phyloP scores from a whole-genome alignment of 192 early-diverging fungal species.

The Funneliformis geosporum region DNA sequence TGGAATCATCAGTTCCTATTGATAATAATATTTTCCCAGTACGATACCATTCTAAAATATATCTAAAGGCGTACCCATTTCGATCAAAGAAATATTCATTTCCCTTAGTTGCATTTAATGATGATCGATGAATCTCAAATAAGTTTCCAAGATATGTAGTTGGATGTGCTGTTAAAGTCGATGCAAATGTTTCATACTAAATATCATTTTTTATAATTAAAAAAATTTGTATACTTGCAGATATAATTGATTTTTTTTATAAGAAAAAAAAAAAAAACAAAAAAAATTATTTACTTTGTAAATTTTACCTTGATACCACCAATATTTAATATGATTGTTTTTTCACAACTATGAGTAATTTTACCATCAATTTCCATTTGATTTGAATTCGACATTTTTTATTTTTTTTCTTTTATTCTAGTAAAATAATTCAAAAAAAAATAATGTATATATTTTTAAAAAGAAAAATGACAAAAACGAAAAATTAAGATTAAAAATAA shows the following conservation, averaged over 20 bases:
- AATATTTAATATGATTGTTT: not conserved
- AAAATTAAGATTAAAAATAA: no score
- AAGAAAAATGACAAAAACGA: no score
- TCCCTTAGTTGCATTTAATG: not conserved
- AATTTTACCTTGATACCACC: not conserved
- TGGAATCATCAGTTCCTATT: not conserved
- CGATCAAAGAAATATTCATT: slow-evolving; percentile 28
- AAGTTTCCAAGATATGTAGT: slow-evolving; percentile 6
- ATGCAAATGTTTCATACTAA: not conserved
- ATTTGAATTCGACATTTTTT: not conserved
- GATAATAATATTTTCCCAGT: slow-evolving; percentile 1
- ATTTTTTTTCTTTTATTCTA: no score
- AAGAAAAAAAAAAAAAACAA: no score
- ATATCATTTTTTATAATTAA: not conserved
- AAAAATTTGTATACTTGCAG: no score
- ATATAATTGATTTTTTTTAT: not conserved
- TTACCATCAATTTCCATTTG: not conserved
- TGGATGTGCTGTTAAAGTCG: not conserved
- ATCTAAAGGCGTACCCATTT: slow-evolving; percentile 21
- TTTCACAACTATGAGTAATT: not conserved
- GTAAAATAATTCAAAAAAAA: no score
- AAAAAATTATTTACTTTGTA: not conserved
- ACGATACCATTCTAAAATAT: slow-evolving; percentile 15
- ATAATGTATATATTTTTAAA: no score
- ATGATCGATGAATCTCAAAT: slow-evolving; percentile 1